Evolutionary conservation across 139 green algal species (phyloP).

Genomic region (Chlorella sp.): DNA sequence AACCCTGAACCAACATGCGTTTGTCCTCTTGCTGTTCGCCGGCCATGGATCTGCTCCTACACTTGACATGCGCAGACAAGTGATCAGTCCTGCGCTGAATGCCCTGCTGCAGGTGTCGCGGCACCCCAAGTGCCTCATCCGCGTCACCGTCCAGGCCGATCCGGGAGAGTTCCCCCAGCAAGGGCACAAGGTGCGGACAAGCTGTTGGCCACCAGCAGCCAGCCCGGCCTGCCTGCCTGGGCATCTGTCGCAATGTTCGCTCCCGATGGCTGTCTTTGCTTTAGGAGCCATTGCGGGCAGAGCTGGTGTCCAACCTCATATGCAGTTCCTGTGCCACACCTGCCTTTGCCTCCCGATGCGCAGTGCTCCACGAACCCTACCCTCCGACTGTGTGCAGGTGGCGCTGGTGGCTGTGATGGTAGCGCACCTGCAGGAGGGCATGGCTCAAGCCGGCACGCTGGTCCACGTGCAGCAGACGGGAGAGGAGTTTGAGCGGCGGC

Average conservation of each 20-base stretch:
- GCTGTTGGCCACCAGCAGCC: not conserved
- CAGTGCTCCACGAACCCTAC: not conserved
- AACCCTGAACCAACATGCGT: too few species aligned
- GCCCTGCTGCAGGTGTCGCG: not conserved
- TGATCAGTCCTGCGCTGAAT: not conserved
- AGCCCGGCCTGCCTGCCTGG: not conserved
- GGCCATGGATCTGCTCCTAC: too few species aligned
- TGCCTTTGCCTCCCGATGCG: too few species aligned
- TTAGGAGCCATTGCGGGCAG: too few species aligned
- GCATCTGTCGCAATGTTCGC: too few species aligned
- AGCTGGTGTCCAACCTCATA: too few species aligned
- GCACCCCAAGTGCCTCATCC: not conserved
- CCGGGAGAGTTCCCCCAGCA: not conserved
- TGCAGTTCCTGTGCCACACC: too few species aligned
- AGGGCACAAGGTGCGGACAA: slow-evolving; percentile 5
- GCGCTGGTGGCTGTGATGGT: slow-evolving; percentile 13
- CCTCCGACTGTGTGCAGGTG: not conserved
- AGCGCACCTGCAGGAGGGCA: not conserved
- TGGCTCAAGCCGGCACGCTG: not conserved
- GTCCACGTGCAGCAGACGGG: not conserved
- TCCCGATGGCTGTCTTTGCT: too few species aligned
- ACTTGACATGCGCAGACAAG: too few species aligned
- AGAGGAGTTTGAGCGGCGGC: too few species aligned
- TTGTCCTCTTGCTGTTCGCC: too few species aligned
- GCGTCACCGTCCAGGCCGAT: not conserved